Base-by-base conservation (phyloP, 106 monocot species). In the Alisma plantagoaquatica region DNA sequence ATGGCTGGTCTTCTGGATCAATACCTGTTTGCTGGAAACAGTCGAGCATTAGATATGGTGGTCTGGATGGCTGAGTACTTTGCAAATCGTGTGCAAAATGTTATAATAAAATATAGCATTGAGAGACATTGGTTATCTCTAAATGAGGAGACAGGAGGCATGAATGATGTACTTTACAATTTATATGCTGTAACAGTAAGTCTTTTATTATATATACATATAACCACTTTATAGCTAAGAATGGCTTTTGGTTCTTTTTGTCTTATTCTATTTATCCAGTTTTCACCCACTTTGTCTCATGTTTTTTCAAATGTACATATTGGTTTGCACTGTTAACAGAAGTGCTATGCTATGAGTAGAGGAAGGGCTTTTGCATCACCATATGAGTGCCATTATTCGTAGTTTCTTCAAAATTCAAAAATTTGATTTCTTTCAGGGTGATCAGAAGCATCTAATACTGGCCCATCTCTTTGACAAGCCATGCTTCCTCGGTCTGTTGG, bases 391-490 rank as follows among this genome's bases (percentile, higher is more conserved):
- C n/a, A n/a, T n/a, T n/a, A n/a, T n/a, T n/a, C n/a, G n/a, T n/a
- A n/a, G n/a, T n/a, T n/a, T n/a, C n/a, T n/a, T n/a, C n/a, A n/a
- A n/a, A n/a, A n/a, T n/a, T n/a, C n/a, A n/a, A n/a, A n/a, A n/a
- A n/a, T 24, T 19, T n/a, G 20, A 24, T 31, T 46, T 23, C 28
- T 26, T 79, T 59, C 76, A 98, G 96, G 81, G 89, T 27, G 71
- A 98, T 59, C 58, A 69, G 60, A 98, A 85, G 65, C 96, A 98
- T 79, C 44, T 98, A 66, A 63, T 69, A 48, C 51, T 98, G 44
- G 96, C 89, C 27, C 89, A 98, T 72, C 96, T 98, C 47, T 98
- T 98, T 61, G 89, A 98, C 71, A 98, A 98, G 57, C 96, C 89
- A n/a, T 98, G 96, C 55, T 98, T 98, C 71, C 71, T 98, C 17